Conservation (phyloP, 2,329 filamentous ascomycete species). For the Penicillium psychrosexuale region DNA sequence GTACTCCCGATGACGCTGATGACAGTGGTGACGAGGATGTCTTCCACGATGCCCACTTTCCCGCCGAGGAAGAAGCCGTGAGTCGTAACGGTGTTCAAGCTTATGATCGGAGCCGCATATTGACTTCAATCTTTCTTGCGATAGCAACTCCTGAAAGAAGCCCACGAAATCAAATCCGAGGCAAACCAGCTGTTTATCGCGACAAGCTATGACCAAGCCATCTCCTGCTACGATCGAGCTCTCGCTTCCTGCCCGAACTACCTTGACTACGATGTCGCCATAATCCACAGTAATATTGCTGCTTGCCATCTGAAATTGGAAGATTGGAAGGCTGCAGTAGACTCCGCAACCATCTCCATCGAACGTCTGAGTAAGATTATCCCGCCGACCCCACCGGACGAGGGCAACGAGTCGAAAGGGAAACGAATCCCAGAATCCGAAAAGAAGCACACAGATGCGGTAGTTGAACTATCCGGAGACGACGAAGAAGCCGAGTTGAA, state of each 20-base stretch:
- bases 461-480: conserved; percentile 51
- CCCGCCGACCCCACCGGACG: conserved; percentile 35
- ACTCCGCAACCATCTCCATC: conserved; percentile 68
- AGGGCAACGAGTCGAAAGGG: conserved; percentile 21
- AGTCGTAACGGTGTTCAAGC: conserved; percentile 17
- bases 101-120: background rate
- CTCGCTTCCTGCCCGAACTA: conserved; percentile 76
- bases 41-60: conserved; percentile 45
- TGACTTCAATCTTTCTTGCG: conserved; percentile 5
- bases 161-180: conserved; percentile 67
- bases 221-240: conserved; percentile 79
- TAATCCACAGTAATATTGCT: conserved; percentile 82
- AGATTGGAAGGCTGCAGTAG: conserved; percentile 80
- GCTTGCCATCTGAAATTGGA: conserved; percentile 82
- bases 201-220: conserved; percentile 70
- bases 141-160: conserved; percentile 67
- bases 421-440: conserved; percentile 9
- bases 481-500: conserved; percentile 42
- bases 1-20: conserved; percentile 18
- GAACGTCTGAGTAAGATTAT: conserved; percentile 67
- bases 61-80: conserved; percentile 49
- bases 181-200: conserved; percentile 78
- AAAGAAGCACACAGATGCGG: conserved; percentile 24
- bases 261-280: conserved; percentile 81
- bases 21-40: conserved; percentile 40